Base-by-base conservation (phyloP, 2,329 filamentous ascomycete species). In the Cordyceps pruinosa region DNA sequence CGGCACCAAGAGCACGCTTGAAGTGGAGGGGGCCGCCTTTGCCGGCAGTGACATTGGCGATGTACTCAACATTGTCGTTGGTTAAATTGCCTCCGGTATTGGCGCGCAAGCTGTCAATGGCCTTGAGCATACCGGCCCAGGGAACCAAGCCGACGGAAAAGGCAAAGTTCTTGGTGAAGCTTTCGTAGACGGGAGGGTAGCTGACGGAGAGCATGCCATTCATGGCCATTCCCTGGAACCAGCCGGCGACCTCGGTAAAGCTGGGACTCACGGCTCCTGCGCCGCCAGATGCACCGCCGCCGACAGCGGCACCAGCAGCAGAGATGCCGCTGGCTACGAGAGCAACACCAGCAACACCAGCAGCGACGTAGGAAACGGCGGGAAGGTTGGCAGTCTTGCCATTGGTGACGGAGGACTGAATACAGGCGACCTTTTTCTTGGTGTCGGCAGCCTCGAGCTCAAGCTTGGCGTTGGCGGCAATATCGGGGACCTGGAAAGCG, bases 201-300 rank as follows among this genome's bases (percentile, higher is more conserved):
- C 86, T 83, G 65, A 95, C 92, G 59, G 89, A 95, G 70, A 96
- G 80, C 94, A 97, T 97, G 62, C 94, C 92, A 72, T 94, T 97
- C 77, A 94, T 88, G 28, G 94, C 91, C 79, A 97, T 88, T 50
- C 88, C 87, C 73, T 97, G 92, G 72, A 97, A 96, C 83, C 89
- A 95, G 60, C 87, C 85, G 63, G 96, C 81, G 48, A 95, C 85
- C 67, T 97, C 90, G 45, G 80, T 80, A 69, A 97, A 97, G 54
- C 87, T 89, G 26, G 94, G 94, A 64, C 90, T 94, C 41, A 86
- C 77, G 12, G 87, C 80, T 2, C 84, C 78, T 13, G 79, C 77
- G 15, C 86, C 88, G 19, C 76, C 77, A 46, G 73, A 74, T 21
- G 75, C 75, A 47, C 80, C 80, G 46, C 83, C 76, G 26, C 80